A percentile compares a stretch with the other conserved stretches of the same genome.
These are phyloP conservation scores for Lablab purpureus DNA, from an alignment of 306 rosid genomes.

Conservation along the genomic window DNA sequence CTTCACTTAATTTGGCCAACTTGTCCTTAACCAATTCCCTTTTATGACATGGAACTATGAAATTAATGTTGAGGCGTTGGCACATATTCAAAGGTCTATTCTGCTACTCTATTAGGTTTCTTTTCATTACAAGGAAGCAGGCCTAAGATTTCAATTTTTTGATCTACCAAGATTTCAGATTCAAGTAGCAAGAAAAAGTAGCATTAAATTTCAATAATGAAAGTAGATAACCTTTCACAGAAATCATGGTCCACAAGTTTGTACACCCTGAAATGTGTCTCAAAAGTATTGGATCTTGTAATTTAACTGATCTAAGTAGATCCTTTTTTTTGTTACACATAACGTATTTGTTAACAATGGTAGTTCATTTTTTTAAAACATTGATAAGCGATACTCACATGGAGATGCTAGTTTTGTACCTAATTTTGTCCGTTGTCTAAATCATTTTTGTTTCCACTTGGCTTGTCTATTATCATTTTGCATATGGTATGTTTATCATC, in stretches of 20 bases:
- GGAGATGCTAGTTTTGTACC: not conserved
- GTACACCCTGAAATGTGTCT: not conserved
- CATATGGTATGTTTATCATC: not conserved
- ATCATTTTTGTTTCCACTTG: not conserved
- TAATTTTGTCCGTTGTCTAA: not conserved
- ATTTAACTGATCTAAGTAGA: not conserved
- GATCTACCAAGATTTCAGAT: not conserved
- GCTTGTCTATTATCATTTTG: constrained; percentile 10
- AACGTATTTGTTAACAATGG: not conserved
- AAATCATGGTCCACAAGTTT: constrained; percentile 22
- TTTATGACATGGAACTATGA: not conserved
- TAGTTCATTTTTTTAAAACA: not conserved
- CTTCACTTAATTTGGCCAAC: not conserved
- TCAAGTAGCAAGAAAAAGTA: constrained; percentile 2
- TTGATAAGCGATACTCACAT: constrained; percentile 3
- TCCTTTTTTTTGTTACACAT: too few species aligned
- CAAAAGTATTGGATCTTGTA: constrained; percentile 3
- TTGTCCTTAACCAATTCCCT: not conserved
- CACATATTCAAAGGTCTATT: not conserved
- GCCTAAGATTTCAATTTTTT: not conserved
- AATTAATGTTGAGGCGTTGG: not conserved
- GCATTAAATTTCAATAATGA: constrained; percentile 12
- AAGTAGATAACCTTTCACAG: not conserved
- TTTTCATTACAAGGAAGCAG: not conserved
- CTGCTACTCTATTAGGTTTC: not conserved